Conservation (phyloP, 768 basidiomycete species). For the Amanita rubescens region DNA sequence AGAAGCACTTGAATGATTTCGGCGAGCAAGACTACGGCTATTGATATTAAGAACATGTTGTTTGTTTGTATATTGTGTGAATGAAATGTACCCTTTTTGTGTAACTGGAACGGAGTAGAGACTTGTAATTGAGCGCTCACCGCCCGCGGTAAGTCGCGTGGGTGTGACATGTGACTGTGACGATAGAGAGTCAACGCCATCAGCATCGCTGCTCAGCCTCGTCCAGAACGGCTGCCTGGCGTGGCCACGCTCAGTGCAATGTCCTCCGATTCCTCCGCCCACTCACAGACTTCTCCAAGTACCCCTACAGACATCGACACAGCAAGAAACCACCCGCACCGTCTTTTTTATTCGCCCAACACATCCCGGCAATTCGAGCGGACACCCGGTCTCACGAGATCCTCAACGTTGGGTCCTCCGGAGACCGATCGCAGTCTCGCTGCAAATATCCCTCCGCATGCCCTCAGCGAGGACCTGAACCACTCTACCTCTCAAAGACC, state of each 20-base stretch:
- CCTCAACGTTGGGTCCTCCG: constrained; percentile 52
- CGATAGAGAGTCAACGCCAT: not conserved
- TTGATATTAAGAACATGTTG: not conserved
- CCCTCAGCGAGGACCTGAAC: constrained; percentile 69
- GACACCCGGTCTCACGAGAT: constrained; percentile 49
- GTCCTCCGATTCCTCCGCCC: not conserved
- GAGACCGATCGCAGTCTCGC: constrained; percentile 47
- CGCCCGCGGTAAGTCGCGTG: too few relatives aligned
- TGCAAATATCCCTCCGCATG: constrained; percentile 31
- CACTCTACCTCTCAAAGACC: constrained; percentile 28
- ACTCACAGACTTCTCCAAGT: constrained; percentile 3
- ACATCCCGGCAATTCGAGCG: constrained; percentile 41
- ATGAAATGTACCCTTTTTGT: too few relatives aligned
- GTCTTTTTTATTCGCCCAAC: constrained; percentile 14
- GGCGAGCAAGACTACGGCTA: not conserved
- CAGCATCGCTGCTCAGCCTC: not conserved
- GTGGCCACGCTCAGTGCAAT: not conserved
- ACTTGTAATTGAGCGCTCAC: too few relatives aligned
- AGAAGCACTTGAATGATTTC: not conserved
- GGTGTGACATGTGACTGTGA: not conserved
- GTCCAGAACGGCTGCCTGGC: not conserved
- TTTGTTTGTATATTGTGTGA: too few relatives aligned
- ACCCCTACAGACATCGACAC: constrained; percentile 21
- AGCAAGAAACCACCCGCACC: constrained; percentile 15
- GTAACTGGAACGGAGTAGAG: too few relatives aligned